Evolutionary conservation across 2,329 filamentous ascomycete species (phyloP), one percentile per base, ranked within the genome.

Genomic region (Alternaria infectoria): DNA sequence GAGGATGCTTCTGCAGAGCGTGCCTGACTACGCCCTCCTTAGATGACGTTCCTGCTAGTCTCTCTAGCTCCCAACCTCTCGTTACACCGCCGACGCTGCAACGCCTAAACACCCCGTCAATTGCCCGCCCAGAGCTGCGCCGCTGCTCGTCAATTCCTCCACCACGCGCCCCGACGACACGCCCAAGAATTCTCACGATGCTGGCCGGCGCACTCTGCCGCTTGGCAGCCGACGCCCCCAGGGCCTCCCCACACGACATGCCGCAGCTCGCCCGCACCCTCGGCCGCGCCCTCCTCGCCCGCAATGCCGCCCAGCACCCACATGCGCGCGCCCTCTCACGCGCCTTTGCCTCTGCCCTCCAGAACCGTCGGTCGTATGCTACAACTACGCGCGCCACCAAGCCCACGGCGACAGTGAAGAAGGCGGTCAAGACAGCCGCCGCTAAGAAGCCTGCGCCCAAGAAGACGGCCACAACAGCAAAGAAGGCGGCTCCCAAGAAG

Each of bases 161-260:
- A 52, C 57, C 61, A 62, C 65, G 50, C 66, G 55, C 46, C 28
- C 4, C 36, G 54, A 26, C 10, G 15, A 32, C 44, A 55, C 47
- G 59, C 25, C 45, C 7, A 30, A 43, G 46, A 57, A 59, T 63
- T 56, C 19, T 57, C 65, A 57, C 70, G 21, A 81, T 81, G 79
- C 71, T 80, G 64, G 74, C 75, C 64, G 69, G 75, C 68, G 65
- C 74, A 59, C 73, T 81, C 69, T 72, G 70, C 64, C 79, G 77
- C 71, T 68, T 79, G 69, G 74, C 77, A 62, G 73, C 71, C 36
- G 73, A 77, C 60, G 69, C 72, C 49, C 73, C 77, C 69, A 77
- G 71, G 71, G 73, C 72, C 74, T 69, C 73, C 62, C 68, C 77
- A 69, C 77, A 74, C 74, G 67, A 78, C 70, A 73, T 80, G 60